phyloP scores from a whole-genome alignment of 2,329 filamentous ascomycete species.

The Hypoxylon sp. region DNA sequence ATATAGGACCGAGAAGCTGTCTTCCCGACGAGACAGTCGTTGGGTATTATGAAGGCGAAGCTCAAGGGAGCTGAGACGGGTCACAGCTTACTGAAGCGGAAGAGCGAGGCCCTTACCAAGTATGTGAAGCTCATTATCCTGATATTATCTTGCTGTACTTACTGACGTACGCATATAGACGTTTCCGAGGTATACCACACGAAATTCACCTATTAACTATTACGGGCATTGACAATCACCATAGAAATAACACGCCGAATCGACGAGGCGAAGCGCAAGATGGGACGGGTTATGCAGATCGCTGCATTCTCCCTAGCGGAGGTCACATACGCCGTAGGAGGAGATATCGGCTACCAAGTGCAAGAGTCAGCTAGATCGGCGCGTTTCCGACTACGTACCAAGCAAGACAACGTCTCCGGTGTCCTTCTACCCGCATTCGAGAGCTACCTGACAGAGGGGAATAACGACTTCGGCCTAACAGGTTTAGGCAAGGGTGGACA shows the following conservation, averaged over 20 bases:
- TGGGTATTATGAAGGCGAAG: conserved; percentile 98
- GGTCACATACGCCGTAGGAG: conserved; percentile 96
- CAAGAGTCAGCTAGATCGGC: conserved; percentile 95
- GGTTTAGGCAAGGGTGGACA: conserved; percentile 97
- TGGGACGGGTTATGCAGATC: conserved; percentile 99
- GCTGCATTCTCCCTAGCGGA: conserved; percentile 97
- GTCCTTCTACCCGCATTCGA: conserved; percentile 95
- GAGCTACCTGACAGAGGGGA: conserved; percentile 88
- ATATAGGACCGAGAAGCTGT: conserved; percentile 90
- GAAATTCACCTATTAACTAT: background rate
- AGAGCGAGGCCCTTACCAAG: conserved; percentile 99
- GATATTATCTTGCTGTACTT: background rate
- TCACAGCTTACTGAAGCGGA: conserved; percentile 95
- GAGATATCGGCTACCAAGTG: conserved; percentile 96
- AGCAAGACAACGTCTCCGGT: conserved; percentile 98
- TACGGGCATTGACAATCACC: conserved; percentile 14
- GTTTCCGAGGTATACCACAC: conserved; percentile 81
- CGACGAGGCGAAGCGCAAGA: conserved; percentile 99
- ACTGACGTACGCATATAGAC: conserved; percentile 65
- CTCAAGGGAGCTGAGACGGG: conserved; percentile 93
- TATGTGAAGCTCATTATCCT: conserved; percentile 60
- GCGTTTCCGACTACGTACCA: conserved; percentile 91
- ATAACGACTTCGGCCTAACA: conserved; percentile 96
- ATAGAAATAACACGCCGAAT: conserved; percentile 95
- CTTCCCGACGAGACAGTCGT: conserved; percentile 96